Base-by-base conservation (phyloP, 2,329 filamentous ascomycete species). In the Fusarium chaquense region DNA sequence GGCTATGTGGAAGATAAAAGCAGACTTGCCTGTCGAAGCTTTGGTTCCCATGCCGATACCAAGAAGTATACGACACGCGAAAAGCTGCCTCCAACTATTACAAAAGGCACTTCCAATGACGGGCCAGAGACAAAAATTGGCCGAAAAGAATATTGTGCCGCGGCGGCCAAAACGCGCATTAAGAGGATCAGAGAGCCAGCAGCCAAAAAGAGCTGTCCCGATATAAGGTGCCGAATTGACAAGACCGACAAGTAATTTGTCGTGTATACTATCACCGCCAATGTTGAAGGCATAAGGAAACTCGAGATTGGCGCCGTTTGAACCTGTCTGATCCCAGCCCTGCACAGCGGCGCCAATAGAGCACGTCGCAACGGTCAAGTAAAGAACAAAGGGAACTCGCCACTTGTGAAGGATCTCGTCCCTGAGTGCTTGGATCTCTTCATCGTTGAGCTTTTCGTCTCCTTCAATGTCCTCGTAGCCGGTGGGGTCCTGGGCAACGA, bases 1-100 rank as follows among this genome's bases (percentile, higher is more conserved):
- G 15, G 33, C 28, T 36, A 49, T 13, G n/a, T 36, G 24, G 7
- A 26, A 26, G 30, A n/a, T 22, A 6, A 16, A 32, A 15, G 16
- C 24, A 3, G 28, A 76, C 80, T 62, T 59, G 82, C 81, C 80
- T 13, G 87, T 90, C 0, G 88, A 88, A 22, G 89, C 89, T 76
- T 94, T 94, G 18, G 90, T 85, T 30, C 92, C 92, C 82, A 94
- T 93, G 2, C 91, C 92, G 46, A 96, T 87, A 12, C 93, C 93
- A 64, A 95, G 85, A 15, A 92, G 83, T 65, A 95, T 86, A 43
- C 93, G 89, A 50, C 89, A 90, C 43, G 87, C 84, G 62, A 96
- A 85, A 70, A 94, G 86, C 73, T 93, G 87, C 76, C 83, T 84
- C 91, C 92, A 95, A 1, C 85, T 89, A 65, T 91, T 87, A 56